A percentile compares a stretch with the other conserved stretches of the same genome.
Conservation (phyloP, 2,329 filamentous ascomycete genomes). For the Penicillium carneum region DNA sequence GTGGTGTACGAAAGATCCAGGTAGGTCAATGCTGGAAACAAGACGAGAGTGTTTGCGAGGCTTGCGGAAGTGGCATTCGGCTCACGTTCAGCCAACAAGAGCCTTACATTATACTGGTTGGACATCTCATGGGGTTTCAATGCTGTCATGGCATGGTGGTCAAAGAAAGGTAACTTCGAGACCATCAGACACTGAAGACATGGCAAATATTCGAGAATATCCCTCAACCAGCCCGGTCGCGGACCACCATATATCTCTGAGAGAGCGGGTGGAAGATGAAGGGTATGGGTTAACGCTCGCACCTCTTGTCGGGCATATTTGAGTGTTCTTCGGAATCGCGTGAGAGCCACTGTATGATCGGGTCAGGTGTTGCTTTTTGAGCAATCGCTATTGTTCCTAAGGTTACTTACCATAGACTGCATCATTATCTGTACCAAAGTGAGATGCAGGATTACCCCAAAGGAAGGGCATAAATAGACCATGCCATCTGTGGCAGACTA, state of each 20-base stretch:
- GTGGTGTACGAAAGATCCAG: slow-evolving; percentile 65
- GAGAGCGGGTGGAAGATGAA: slow-evolving; percentile 66
- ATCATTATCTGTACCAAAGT: slow-evolving; percentile 67
- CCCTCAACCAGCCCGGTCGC: slow-evolving; percentile 65
- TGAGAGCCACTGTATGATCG: slow-evolving; percentile 60
- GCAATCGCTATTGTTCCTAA: background rate
- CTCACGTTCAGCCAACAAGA: slow-evolving; percentile 65
- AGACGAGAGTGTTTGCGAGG: slow-evolving; percentile 59
- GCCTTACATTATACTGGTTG: slow-evolving; percentile 57
- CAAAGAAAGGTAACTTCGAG: slow-evolving; percentile 66
- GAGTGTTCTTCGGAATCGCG: slow-evolving; percentile 65
- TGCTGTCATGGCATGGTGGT: slow-evolving; percentile 64
- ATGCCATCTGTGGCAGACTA: slow-evolving; percentile 67
- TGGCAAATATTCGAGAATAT: slow-evolving; percentile 65
- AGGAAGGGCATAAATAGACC: slow-evolving; percentile 65
- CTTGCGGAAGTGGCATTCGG: slow-evolving; percentile 65
- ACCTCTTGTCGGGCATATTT: slow-evolving; percentile 61
- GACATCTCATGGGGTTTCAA: slow-evolving; percentile 47
- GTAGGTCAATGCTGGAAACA: slow-evolving; percentile 64
- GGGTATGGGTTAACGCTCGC: slow-evolving; percentile 65
- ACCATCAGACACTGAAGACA: slow-evolving; percentile 67
- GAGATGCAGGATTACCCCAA: slow-evolving; percentile 69
- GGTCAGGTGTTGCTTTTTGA: background rate
- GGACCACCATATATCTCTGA: slow-evolving; percentile 68
- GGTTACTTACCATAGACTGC: slow-evolving; percentile 60